A percentile compares a stretch with the other conserved stretches of the same genome.
Evolutionary conservation across 2,329 filamentous ascomycete species (phyloP).

Genomic region (Lasiodiplodia hormozganensis): DNA sequence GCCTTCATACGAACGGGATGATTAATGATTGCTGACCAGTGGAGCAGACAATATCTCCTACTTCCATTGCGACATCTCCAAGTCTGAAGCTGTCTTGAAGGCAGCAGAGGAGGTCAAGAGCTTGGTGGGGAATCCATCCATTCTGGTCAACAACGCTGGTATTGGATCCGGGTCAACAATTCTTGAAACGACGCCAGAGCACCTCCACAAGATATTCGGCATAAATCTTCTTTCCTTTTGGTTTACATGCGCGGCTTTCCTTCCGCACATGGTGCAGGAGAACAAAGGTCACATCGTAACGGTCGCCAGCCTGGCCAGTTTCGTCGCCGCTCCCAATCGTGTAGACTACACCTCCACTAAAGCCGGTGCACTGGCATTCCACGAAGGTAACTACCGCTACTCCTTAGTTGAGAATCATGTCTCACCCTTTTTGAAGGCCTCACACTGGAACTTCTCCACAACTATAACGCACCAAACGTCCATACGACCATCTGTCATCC

Average conservation of each 20-base stretch:
- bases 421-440: conserved; percentile 35
- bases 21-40: background rate
- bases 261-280: conserved; percentile 44
- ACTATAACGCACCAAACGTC: conserved; percentile 49
- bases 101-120: conserved; percentile 37
- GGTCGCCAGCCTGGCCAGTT: conserved; percentile 61
- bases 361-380: conserved; percentile 59
- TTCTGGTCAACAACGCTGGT: conserved; percentile 48
- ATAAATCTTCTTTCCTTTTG: conserved; percentile 47
- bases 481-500: conserved; percentile 54
- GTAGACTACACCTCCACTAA: conserved; percentile 62
- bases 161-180: conserved; percentile 41
- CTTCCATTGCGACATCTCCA: conserved; percentile 44
- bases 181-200: conserved; percentile 40
- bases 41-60: conserved; percentile 40
- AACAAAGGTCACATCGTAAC: conserved; percentile 61
- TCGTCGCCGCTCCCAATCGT: conserved; percentile 55
- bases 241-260: conserved; percentile 42
- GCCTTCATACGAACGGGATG: conserved; percentile 1
- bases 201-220: conserved; percentile 44
- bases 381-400: conserved; percentile 50
- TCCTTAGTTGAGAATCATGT: background rate
- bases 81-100: conserved; percentile 37
- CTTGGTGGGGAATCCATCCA: conserved; percentile 38
- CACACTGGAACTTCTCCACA: conserved; percentile 47